A percentile compares a stretch with the other conserved stretches of the same genome.
phyloP scores from a whole-genome alignment of 352 stramenopile species.

The Phytophthora crassamura region DNA sequence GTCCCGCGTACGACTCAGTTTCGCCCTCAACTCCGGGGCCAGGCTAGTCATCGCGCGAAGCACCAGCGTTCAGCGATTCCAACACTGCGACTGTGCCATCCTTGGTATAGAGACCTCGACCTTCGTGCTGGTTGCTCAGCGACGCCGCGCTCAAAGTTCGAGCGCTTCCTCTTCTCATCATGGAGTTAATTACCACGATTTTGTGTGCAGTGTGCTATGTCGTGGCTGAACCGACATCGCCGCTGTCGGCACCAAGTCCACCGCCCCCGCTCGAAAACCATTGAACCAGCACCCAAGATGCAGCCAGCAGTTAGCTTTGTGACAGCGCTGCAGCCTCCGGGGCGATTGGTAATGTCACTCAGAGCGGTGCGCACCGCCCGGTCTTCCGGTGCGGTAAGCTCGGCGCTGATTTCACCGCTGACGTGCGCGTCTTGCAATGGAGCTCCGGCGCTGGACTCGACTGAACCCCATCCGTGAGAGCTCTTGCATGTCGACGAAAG shows the following conservation, averaged over 20 bases:
- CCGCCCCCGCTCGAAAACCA: no score
- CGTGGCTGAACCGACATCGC: no score
- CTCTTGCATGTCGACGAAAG: conserved; percentile 29
- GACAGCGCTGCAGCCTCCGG: not conserved
- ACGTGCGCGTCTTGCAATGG: conserved; percentile 11
- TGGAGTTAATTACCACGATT: no score
- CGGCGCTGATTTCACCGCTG: conserved; percentile 17
- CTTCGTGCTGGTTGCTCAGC: conserved; percentile 10
- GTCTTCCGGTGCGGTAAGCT: conserved; percentile 22
- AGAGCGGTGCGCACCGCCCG: not conserved
- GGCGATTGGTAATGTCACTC: conserved; percentile 16
- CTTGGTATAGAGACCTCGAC: conserved; percentile 26
- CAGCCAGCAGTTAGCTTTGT: not conserved
- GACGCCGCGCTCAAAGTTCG: not conserved
- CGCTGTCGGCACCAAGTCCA: no score
- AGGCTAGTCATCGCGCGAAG: not conserved
- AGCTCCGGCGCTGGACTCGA: not conserved
- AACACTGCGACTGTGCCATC: no score
- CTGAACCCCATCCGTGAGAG: conserved; percentile 22
- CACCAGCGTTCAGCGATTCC: not conserved
- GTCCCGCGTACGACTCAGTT: no score
- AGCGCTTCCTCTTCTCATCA: no score
- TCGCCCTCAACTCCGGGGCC: conserved; percentile 1
- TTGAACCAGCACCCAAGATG: no score
- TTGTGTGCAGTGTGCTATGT: no score